phyloP scores from a whole-genome alignment of 2,329 filamentous ascomycete genomes.

The Fonsecaea pugnacius region DNA sequence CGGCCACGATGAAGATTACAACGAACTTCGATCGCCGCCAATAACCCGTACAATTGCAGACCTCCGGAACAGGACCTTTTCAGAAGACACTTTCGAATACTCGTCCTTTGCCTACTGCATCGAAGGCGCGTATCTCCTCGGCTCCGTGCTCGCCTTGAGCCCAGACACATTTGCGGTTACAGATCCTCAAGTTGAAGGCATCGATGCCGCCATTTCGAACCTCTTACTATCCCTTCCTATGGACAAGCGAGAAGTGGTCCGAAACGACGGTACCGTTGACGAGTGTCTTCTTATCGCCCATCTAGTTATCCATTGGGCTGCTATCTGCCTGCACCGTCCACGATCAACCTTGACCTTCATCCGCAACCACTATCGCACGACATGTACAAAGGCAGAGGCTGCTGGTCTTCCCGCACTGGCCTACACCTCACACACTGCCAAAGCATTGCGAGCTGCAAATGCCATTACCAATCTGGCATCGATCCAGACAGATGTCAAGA shows the following conservation, averaged over 20 bases:
- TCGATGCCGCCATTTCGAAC: conserved; percentile 65
- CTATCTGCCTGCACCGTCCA: conserved; percentile 79
- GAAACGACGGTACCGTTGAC: conserved; percentile 72
- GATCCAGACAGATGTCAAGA: conserved; percentile 59
- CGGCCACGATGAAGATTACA: conserved; percentile 75
- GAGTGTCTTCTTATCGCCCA: conserved; percentile 58
- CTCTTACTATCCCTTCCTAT: conserved; percentile 80
- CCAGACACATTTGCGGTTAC: conserved; percentile 39
- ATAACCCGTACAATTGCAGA: conserved; percentile 61
- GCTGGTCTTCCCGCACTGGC: conserved; percentile 35
- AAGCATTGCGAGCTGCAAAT: conserved; percentile 78
- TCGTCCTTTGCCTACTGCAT: conserved; percentile 87
- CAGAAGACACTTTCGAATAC: conserved; percentile 70
- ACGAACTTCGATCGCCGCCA: conserved; percentile 59
- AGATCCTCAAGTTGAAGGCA: conserved; percentile 59
- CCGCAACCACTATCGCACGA: conserved; percentile 65
- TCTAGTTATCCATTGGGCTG: conserved; percentile 49
- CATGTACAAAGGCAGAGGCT: conserved; percentile 62
- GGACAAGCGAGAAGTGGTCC: conserved; percentile 71
- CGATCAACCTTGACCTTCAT: conserved; percentile 70
- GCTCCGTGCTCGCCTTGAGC: conserved; percentile 66
- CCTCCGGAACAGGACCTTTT: conserved; percentile 72
- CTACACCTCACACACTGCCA: conserved; percentile 51
- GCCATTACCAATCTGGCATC: conserved; percentile 77
- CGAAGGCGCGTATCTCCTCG: conserved; percentile 77